phyloP scores from a whole-genome alignment of 441 rosid genomes.

The Pelargonium citronellum region DNA sequence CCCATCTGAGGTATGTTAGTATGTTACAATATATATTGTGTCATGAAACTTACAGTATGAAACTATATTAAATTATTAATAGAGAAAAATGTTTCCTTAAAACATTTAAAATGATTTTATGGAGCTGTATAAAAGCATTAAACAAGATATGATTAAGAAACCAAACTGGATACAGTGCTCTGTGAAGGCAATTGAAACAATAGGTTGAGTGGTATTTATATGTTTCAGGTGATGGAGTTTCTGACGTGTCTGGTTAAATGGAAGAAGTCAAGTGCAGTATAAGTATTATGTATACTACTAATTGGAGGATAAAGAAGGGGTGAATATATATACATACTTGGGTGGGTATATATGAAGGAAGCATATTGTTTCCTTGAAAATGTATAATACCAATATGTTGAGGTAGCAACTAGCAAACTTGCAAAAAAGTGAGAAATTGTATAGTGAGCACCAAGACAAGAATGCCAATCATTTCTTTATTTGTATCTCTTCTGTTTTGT shows the following conservation, averaged over 20 bases:
- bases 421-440: too few species aligned
- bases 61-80: background rate
- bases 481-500: too few species aligned
- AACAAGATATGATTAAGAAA: background rate
- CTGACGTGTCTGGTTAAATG: conserved; percentile 58
- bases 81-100: background rate
- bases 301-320: conserved; percentile 22
- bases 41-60: background rate
- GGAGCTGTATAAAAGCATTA: background rate
- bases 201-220: background rate
- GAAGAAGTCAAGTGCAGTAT: conserved; percentile 54
- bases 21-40: background rate
- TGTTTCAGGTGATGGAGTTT: conserved; percentile 83
- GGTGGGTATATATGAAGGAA: conserved; percentile 31
- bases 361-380: background rate
- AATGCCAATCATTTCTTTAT: too few species aligned
- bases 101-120: background rate
- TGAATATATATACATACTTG: conserved; percentile 16
- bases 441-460: too few species aligned
- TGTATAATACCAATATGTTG: background rate
- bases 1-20: conserved; percentile 60
- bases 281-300: conserved; percentile 28
- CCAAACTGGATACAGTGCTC: background rate
- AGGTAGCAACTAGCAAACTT: too few species aligned
- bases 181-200: too few species aligned